Percentiles rank a stretch among this genome's conserved stretches.
These are phyloP conservation scores for Ogataea paradorogensis DNA, from an alignment of 805 yeast species.

Conservation along the genomic window DNA sequence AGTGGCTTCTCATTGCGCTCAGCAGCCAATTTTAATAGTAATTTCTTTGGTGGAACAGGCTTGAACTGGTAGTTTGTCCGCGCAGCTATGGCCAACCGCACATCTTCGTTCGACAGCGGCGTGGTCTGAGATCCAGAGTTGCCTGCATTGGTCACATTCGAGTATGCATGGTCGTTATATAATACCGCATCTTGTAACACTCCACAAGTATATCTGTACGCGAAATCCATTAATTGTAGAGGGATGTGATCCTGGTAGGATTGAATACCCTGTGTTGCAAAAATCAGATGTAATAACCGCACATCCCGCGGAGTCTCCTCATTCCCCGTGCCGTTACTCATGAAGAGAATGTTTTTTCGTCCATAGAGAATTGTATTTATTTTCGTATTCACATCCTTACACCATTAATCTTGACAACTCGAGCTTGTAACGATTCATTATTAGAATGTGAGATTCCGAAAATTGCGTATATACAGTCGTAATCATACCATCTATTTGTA, in stretches of 20 bases:
- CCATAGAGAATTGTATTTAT: not conserved
- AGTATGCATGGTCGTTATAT: slow-evolving; percentile 78
- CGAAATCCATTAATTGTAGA: slow-evolving; percentile 94
- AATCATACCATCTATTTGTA: slow-evolving; percentile 18
- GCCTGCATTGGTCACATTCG: slow-evolving; percentile 37
- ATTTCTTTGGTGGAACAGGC: slow-evolving; percentile 92
- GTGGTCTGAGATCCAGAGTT: slow-evolving; percentile 36
- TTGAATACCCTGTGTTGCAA: slow-evolving; percentile 91
- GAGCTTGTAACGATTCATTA: slow-evolving; percentile 5
- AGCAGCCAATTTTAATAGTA: slow-evolving; percentile 83
- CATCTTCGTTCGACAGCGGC: slow-evolving; percentile 79
- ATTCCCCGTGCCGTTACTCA: slow-evolving; percentile 4
- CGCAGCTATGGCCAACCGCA: slow-evolving; percentile 89
- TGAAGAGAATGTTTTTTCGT: not conserved
- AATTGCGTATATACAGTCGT: slow-evolving; percentile 12
- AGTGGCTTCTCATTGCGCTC: slow-evolving; percentile 87
- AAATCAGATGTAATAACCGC: slow-evolving; percentile 78
- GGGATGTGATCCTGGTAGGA: slow-evolving; percentile 96
- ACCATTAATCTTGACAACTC: slow-evolving; percentile 7
- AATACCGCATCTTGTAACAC: slow-evolving; percentile 86
- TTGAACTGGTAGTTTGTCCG: slow-evolving; percentile 94
- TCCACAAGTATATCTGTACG: slow-evolving; percentile 81
- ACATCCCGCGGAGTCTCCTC: slow-evolving; percentile 79
- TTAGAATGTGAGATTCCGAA: slow-evolving; percentile 5
- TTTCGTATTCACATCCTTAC: slow-evolving; percentile 1